Evolutionary conservation across 192 early-diverging fungal species (phyloP), one percentile per base, ranked within the genome.

Genomic region (Cetraspora pellucida): DNA sequence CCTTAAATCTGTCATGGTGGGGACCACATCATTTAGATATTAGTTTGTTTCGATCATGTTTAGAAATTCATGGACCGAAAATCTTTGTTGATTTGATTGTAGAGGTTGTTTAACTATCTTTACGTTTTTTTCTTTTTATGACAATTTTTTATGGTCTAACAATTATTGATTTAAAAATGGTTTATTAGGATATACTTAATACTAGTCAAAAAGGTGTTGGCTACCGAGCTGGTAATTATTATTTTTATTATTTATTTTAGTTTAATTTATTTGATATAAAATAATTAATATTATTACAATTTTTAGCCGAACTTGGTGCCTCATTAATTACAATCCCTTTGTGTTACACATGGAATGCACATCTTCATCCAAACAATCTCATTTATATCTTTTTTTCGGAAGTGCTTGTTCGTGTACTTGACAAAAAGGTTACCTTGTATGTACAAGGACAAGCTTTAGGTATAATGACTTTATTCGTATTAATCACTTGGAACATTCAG

Each of bases 1-100:
- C 11, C 19, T 37, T 16, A 31, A 28, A 44, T 45, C 23, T 44
- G 46, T 44, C 37, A 46, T 67, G 50, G 37, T 17, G 10, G 7
- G 23, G 58, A 21, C 10, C 58, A 31, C 74, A 75, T 54, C 74
- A 75, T 75, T 65, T 75, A 45, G 74, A 75, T 52, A 65, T 64
- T 75, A 46, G 49, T 5, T 75, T 75, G 27, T 65, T 75, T 65
- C 30, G 61, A 19, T 30, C 27, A 10, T 50, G 47, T 64, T 54
- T 75, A 31, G 55, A 64, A 64, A 54, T 65, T 65, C 23, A 37
- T 30, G 74, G 74, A 2, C 47, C 74, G 11, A 50, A 52, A 1
- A 45, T 65, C 3, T 75, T 75, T 75, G 61, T 75, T 16, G 46
- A 64, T 21, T 31, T 65, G 37, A 75, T 75, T 50, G 23, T 63